These are phyloP conservation scores for Quercus mongolica DNA, from an alignment of 306 rosid genomes.

Conservation along the genomic window DNA sequence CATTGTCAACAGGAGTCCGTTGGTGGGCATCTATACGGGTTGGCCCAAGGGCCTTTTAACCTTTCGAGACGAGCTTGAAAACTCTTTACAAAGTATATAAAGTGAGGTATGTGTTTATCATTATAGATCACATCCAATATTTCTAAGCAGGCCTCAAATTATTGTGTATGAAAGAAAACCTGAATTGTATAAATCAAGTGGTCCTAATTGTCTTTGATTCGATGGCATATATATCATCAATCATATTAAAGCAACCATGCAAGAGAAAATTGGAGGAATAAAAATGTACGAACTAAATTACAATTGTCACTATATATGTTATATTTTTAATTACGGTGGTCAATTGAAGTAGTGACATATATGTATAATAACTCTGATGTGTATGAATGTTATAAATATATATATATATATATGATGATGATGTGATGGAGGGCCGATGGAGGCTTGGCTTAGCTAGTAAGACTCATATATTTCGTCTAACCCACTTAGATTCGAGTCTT, in stretches of 20 bases:
- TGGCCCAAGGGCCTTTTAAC: no score
- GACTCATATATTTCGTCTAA: no score
- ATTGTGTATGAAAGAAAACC: background rate
- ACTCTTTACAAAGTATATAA: conserved; percentile 24
- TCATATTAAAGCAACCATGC: conserved; percentile 33
- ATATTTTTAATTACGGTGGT: conserved; percentile 38
- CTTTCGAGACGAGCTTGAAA: conserved; percentile 20
- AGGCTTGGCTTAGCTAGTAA: no score
- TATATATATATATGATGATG: conserved; percentile 34
- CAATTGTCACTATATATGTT: conserved; percentile 31
- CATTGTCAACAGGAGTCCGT: no score
- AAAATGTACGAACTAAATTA: conserved; percentile 22
- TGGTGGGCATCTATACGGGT: no score
- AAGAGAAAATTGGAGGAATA: conserved; percentile 30
- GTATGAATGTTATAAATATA: conserved; percentile 13
- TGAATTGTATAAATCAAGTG: conserved; percentile 30
- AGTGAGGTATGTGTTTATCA: background rate
- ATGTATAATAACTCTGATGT: background rate
- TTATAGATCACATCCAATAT: background rate
- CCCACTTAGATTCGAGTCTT: no score
- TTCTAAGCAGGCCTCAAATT: conserved; percentile 9
- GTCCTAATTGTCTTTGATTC: conserved; percentile 36
- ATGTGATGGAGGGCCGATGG: conserved; percentile 10
- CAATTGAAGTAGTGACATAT: conserved; percentile 28
- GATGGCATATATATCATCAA: conserved; percentile 1